Conservation (phyloP, 257 asterid genomes). For the Plantago ovata region DNA sequence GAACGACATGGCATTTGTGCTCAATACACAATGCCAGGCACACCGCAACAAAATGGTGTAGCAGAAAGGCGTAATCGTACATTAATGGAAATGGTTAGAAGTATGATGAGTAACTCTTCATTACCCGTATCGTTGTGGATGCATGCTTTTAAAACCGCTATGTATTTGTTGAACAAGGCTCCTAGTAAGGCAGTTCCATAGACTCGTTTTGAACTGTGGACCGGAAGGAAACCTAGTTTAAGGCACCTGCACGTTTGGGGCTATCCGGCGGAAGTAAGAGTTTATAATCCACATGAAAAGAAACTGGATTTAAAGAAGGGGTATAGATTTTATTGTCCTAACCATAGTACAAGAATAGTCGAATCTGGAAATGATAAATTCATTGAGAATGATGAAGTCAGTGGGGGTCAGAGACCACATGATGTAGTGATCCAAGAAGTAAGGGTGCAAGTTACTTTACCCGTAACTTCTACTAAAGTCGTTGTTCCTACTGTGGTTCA, state of each 20-base stretch:
- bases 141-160: background rate
- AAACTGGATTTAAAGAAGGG: background rate
- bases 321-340: conserved; percentile 7
- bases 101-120: background rate
- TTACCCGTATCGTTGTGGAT: conserved; percentile 1
- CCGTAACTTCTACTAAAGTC: background rate
- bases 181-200: background rate
- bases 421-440: background rate
- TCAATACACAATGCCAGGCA: background rate
- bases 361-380: conserved; percentile 6
- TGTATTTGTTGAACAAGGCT: background rate
- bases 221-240: background rate
- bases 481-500: background rate
- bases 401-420: background rate
- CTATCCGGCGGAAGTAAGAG: background rate
- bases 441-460: background rate
- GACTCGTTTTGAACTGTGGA: conserved; percentile 1
- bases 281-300: background rate
- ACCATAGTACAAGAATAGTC: background rate
- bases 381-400: conserved; percentile 6
- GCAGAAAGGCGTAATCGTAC: conserved; percentile 2
- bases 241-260: conserved; percentile 8
- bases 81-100: conserved; percentile 1
- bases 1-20: conserved; percentile 10
- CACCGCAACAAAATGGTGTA: conserved; percentile 6